Percentiles rank a stretch among this genome's conserved stretches.
These are phyloP conservation scores for Fusarium praegraminearum DNA, from an alignment of 2,329 filamentous ascomycete genomes.

Conservation along the genomic window DNA sequence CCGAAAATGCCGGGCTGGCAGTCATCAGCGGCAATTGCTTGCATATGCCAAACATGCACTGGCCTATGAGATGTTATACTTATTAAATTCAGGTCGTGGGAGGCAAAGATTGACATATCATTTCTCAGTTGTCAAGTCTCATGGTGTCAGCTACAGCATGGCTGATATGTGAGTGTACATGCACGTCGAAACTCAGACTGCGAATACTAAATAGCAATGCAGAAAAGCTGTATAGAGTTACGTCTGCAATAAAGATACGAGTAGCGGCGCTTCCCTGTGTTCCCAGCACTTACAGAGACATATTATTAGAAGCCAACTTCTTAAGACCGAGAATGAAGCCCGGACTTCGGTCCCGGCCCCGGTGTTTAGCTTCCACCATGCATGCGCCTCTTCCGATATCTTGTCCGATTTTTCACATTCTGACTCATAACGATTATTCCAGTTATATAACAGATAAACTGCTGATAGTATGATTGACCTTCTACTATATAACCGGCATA, in stretches of 20 bases:
- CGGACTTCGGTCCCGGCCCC: conserved; percentile 21
- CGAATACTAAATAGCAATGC: not conserved
- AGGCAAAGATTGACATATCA: not conserved
- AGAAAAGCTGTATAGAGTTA: accelerated
- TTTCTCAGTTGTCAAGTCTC: not conserved
- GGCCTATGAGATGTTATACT: not conserved
- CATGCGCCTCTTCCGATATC: conserved; percentile 6
- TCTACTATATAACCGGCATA: not conserved
- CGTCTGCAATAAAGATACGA: not conserved
- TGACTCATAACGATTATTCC: not conserved
- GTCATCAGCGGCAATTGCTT: not conserved
- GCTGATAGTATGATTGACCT: not conserved
- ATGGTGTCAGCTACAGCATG: not conserved
- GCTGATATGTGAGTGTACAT: not conserved
- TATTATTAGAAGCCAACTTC: not conserved
- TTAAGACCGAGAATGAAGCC: conserved; percentile 21
- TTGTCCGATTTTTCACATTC: not conserved
- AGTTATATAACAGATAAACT: not conserved
- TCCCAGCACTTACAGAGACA: not conserved
- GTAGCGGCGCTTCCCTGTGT: not conserved
- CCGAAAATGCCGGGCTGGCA: conserved; percentile 1
- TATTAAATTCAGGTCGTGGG: not conserved
- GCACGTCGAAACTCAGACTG: not conserved
- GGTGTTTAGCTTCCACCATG: not conserved
- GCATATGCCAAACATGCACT: not conserved